phyloP scores from a whole-genome alignment of 371 early-diverging fungal species.

The Apophysomyces variabilis region DNA sequence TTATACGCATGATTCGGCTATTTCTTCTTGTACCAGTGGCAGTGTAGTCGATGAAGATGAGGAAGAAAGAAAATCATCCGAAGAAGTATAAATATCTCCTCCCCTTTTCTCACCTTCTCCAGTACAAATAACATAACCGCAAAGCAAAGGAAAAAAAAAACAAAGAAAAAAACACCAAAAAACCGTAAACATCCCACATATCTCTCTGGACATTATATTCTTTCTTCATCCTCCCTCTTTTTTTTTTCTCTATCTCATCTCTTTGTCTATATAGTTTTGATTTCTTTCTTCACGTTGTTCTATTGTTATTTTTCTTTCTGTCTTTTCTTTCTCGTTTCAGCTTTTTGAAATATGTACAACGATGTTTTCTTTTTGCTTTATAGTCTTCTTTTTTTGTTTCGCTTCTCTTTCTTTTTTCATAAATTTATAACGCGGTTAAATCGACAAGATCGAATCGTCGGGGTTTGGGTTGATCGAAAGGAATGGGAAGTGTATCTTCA shows the following conservation, averaged over 20 bases:
- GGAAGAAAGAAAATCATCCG: neutral
- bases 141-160: too few relatives aligned
- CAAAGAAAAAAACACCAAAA: too few relatives aligned
- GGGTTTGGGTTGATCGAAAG: conserved; percentile 66
- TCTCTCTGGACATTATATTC: too few relatives aligned
- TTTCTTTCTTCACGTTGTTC: neutral
- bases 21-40: conserved; percentile 20
- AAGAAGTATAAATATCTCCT: neutral
- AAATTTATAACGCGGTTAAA: conserved; percentile 45
- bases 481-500: conserved; percentile 69
- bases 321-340: neutral
- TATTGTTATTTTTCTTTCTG: conserved; percentile 3
- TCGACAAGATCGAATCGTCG: conserved; percentile 79
- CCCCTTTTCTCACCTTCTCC: too few relatives aligned
- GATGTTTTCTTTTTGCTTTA: neutral
- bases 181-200: too few relatives aligned
- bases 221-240: neutral
- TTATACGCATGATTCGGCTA: conserved; percentile 19
- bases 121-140: too few relatives aligned
- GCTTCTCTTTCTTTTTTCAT: conserved; percentile 1
- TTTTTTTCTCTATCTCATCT: neutral
- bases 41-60: conserved; percentile 7
- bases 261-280: neutral
- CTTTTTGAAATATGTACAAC: conserved; percentile 14
- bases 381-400: neutral